A percentile compares a stretch with the other conserved stretches of the same genome.
These are phyloP conservation scores for Xylaria longipes DNA, from an alignment of 495 filamentous ascomycete genomes.

Conservation along the genomic window DNA sequence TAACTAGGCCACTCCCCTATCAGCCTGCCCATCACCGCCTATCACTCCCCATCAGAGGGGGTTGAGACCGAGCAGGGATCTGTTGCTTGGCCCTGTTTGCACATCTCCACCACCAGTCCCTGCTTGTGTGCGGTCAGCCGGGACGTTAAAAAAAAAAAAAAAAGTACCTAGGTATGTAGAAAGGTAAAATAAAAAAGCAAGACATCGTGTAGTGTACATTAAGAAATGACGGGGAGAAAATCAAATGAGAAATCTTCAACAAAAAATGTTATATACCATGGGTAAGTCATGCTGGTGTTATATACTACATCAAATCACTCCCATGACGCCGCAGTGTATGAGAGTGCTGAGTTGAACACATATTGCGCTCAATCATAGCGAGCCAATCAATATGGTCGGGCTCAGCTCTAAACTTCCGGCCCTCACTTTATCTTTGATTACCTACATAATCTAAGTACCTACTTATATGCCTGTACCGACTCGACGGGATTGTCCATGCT, in stretches of 20 bases:
- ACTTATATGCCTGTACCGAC: neutral
- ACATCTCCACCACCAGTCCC: neutral
- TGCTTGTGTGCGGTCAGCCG: slow-evolving; percentile 6
- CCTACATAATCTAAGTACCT: neutral
- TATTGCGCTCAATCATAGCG: neutral
- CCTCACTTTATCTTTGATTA: neutral
- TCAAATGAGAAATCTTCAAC: neutral
- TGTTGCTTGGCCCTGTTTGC: neutral
- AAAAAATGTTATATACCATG: neutral
- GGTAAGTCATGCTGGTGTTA: slow-evolving; percentile 4
- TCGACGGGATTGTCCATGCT: neutral
- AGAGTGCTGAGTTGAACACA: neutral
- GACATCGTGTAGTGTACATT: neutral
- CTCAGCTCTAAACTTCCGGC: neutral
- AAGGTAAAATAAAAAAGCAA: neutral
- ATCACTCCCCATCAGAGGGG: too few species aligned
- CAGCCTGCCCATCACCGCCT: neutral
- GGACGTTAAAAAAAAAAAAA: neutral
- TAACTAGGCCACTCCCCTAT: neutral
- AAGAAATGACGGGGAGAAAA: neutral
- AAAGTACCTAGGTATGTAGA: too few species aligned
- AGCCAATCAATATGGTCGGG: neutral
- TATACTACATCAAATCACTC: neutral
- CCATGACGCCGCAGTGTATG: neutral
- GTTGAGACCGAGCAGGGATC: slow-evolving; percentile 4